Base-by-base conservation (phyloP, 345 rosid species). In the Moringa oleifera region DNA sequence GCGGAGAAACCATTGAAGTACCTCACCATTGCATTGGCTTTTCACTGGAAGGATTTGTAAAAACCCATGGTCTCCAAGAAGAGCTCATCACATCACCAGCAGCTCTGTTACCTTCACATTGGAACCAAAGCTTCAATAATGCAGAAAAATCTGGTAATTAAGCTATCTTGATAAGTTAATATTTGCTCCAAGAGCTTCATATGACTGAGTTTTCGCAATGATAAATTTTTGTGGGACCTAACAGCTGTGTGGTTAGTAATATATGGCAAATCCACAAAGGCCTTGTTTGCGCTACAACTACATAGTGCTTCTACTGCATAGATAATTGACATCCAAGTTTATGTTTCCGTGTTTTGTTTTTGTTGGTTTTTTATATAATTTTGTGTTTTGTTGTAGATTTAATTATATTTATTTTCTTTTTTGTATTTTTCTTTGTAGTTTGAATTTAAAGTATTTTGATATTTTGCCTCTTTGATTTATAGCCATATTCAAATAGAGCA, bases 41-140 rank as follows among this genome's bases (percentile, higher is more conserved):
- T 70, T 71, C 88, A 25, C 69, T 94, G 73, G 95, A 94, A 73
- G 99, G 97, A 59, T 86, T 80, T 58, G 19, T 90, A 67, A 88
- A 78, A 76, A 59, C 85, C 41, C 77, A 67, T 33, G 84, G 83
- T 64, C 66, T 52, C 51, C 83, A 81, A 73, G 90, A 79, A 60
- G 90, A 85, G 62, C 79, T 84, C 57, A 70, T 81, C 41, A 37
- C 81, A 8, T 74, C 92, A 45, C 99, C 97, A 0, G 92, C 96
- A 6, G 79, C 72, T 50, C 62, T 94, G 45, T 60, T 77, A 63
- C 83, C 84, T 58, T 72, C 70, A 7, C 80, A 75, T 16, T 79
- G 52, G 49, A 83, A 75, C 63, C 81, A 67, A 58, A 81, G 90
- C 80, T 85, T 79, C 75, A 76, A 0, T 58, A 80, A 71, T 63